These are phyloP conservation scores for Linnemannia hyalina DNA, from an alignment of 192 early-diverging fungal genomes.

Conservation along the genomic window DNA sequence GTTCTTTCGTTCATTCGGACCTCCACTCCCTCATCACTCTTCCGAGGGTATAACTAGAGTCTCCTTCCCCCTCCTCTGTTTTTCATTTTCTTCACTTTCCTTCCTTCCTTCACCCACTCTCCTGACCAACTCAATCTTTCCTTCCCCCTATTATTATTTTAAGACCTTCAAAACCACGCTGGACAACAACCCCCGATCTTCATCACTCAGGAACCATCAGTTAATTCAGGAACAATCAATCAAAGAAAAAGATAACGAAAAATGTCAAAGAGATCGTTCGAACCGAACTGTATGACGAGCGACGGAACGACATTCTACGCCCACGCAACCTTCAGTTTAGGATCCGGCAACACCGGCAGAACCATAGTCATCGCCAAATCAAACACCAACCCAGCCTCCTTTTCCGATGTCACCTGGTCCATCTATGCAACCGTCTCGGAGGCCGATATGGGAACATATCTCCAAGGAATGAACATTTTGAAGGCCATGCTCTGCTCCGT, in stretches of 20 bases:
- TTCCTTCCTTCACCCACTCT: neutral
- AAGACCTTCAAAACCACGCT: neutral
- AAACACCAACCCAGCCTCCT: constrained; percentile 12
- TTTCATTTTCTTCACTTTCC: neutral
- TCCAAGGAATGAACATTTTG: constrained; percentile 4
- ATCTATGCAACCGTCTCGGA: constrained; percentile 7
- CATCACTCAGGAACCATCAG: neutral
- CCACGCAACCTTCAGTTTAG: neutral
- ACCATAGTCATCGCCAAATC: constrained; percentile 26
- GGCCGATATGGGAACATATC: neutral
- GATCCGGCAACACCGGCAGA: neutral
- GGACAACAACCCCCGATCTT: neutral
- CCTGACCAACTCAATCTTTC: neutral
- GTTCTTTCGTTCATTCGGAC: neutral
- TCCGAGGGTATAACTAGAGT: too few relatives aligned
- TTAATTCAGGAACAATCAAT: neutral
- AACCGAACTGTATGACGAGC: constrained; percentile 20
- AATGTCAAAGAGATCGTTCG: neutral
- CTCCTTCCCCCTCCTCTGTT: neutral
- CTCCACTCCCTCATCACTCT: too few relatives aligned
- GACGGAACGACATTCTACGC: constrained; percentile 29
- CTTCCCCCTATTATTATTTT: neutral
- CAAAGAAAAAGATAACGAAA: neutral
- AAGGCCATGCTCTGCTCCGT: constrained; percentile 12
- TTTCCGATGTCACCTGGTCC: constrained; percentile 25